A percentile compares a stretch with the other conserved stretches of the same genome.
These are phyloP conservation scores for Alternaria hordeiaustralica DNA, from an alignment of 2,329 filamentous ascomycete genomes.

Conservation along the genomic window DNA sequence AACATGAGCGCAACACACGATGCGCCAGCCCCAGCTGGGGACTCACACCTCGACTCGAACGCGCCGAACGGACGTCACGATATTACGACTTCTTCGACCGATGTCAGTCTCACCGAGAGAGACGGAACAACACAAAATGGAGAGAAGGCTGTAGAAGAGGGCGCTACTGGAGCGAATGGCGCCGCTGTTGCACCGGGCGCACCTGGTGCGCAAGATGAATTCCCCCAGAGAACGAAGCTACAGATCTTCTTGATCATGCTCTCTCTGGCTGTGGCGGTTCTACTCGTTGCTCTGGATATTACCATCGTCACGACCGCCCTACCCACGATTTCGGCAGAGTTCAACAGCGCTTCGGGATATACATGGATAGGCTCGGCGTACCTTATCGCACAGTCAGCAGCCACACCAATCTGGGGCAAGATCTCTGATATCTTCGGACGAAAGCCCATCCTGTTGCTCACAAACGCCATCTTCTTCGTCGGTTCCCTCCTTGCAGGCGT, in stretches of 20 bases:
- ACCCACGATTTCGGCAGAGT: constrained; percentile 64
- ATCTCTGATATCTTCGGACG: constrained; percentile 72
- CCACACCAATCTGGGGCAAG: constrained; percentile 67
- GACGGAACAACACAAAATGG: constrained; percentile 6
- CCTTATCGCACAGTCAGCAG: constrained; percentile 56
- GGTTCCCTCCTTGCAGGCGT: constrained; percentile 67
- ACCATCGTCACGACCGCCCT: constrained; percentile 69
- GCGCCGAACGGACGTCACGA: constrained; percentile 19
- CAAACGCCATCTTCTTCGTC: constrained; percentile 67
- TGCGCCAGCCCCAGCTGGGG: neutral
- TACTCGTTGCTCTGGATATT: constrained; percentile 67
- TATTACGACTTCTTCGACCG: constrained; percentile 22
- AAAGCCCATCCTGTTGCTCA: constrained; percentile 66
- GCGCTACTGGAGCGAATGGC: constrained; percentile 7
- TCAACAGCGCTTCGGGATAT: constrained; percentile 58
- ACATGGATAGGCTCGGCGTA: constrained; percentile 63
- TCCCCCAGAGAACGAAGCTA: constrained; percentile 43
- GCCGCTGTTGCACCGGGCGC: constrained; percentile 16
- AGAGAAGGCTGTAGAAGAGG: constrained; percentile 3
- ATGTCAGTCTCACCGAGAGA: constrained; percentile 17
- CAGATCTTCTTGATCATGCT: constrained; percentile 59
- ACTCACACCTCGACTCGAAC: neutral
- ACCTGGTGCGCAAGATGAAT: constrained; percentile 28
- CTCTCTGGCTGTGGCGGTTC: constrained; percentile 60
- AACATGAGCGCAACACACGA: constrained; percentile 16